Evolutionary conservation across 331 rosid genomes (phyloP), one percentile per base, ranked within the genome.

Genomic region (Phaseolus coccineus): DNA sequence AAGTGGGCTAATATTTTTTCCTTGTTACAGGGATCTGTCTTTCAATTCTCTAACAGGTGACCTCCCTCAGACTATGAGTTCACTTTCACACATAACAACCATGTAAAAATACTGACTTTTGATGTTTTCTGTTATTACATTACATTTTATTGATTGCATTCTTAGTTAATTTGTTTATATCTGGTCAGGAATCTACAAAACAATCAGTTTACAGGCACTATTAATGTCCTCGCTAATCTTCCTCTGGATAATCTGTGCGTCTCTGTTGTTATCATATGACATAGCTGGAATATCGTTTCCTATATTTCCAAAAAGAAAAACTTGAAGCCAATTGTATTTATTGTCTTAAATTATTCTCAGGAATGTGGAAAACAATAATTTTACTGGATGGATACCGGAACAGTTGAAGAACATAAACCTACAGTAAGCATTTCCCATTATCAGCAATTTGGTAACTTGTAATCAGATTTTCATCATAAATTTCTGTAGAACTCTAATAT

Each of bases 381-480:
- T 96, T 76, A 90, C 93, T 0, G 99, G 99, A 71, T 96, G 98
- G 98, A 77, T 96, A 81, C 99, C 99, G 1, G 90, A 87, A 52
- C 87, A 48, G 69, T 83, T 96, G 89, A 84, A 90, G 83, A 80
- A 77, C 80, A 93, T 91, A 69, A 87, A 93, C 81, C 76, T 91
- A 74, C 80, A 82, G 99, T 96, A 88, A 88, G 98, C 73, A 48
- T 77, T 77, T 67, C 77, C 77, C 57, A 11, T 30, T 69, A 63
- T 74, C 57, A 77, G 77, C 73, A 79, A 70, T 59, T 76, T 55
- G 84, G 62, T 47, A 8, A 77, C 68, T 56, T 42, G 28, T 44
- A 73, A 73, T 62, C 59, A 63, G 56, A 40, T 63, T 71, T 80
- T 65, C 3, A 31, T 65, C 61, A 47, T 48, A 77, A 71, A 80